Percentiles rank a stretch among this genome's conserved stretches.
Conservation (phyloP, 495 filamentous ascomycete species). For the Bathelium albidoporum region DNA sequence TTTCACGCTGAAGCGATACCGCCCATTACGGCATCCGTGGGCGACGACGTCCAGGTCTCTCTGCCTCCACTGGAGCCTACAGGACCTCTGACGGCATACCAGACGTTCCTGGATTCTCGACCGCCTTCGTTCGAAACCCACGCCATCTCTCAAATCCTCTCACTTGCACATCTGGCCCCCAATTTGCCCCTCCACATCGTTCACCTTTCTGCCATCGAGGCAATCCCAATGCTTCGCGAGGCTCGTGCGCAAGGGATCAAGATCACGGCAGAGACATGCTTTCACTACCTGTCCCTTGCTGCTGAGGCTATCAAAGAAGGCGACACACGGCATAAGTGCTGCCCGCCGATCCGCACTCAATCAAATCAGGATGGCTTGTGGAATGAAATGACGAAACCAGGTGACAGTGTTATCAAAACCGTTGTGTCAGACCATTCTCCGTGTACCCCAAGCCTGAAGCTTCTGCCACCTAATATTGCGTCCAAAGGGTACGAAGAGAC, state of each 20-base stretch:
- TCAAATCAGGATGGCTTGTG: constrained; percentile 83
- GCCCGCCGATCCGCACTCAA: constrained; percentile 80
- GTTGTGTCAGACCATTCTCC: constrained; percentile 96
- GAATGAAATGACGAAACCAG: constrained; percentile 38
- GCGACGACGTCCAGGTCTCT: constrained; percentile 65
- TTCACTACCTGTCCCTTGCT: constrained; percentile 91
- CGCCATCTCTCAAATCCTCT: constrained; percentile 77
- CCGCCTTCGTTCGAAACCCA: constrained; percentile 86
- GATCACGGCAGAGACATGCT: constrained; percentile 95
- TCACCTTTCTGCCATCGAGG: constrained; percentile 83
- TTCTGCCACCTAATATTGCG: constrained; percentile 57
- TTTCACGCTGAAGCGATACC: constrained; percentile 99
- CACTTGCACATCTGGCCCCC: constrained; percentile 69
- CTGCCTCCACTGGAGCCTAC: constrained; percentile 60
- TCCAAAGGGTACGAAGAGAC: constrained; percentile 23
- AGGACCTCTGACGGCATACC: constrained; percentile 71
- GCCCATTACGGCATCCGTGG: constrained; percentile 69
- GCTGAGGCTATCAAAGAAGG: constrained; percentile 78
- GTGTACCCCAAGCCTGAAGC: constrained; percentile 89
- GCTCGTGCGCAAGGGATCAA: constrained; percentile 72
- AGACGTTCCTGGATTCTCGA: constrained; percentile 84
- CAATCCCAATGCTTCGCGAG: constrained; percentile 75
- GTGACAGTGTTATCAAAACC: constrained; percentile 75
- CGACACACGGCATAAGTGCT: constrained; percentile 96
- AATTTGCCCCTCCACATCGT: constrained; percentile 86